Conservation (phyloP, 257 asterid species). For the Solanum corneliomulleri region DNA sequence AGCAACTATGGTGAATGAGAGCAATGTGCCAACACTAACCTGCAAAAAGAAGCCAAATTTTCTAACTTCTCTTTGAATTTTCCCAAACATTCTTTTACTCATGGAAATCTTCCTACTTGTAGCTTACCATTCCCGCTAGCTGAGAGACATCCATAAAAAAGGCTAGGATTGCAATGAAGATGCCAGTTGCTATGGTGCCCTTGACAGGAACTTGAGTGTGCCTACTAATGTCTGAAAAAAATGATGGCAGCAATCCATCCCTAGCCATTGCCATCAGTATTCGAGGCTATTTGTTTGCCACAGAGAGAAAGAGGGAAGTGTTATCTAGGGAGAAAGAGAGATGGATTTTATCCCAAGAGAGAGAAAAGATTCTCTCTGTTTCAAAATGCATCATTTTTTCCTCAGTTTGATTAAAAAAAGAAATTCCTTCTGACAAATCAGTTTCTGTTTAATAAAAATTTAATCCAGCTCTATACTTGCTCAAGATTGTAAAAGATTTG, state of each 20-base stretch:
- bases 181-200: constrained; percentile 22
- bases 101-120: not conserved
- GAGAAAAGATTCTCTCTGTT: not conserved
- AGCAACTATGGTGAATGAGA: constrained; percentile 24
- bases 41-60: not conserved
- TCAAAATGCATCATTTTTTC: not conserved
- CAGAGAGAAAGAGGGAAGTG: not conserved
- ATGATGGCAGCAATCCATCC: constrained; percentile 31
- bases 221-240: constrained; percentile 24
- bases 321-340: not conserved
- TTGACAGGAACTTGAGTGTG: constrained; percentile 29
- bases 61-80: not conserved
- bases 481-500: not conserved
- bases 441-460: not conserved
- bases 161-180: constrained; percentile 21
- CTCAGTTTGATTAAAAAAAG: not conserved
- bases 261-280: constrained; percentile 35
- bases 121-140: constrained; percentile 31
- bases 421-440: not conserved
- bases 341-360: not conserved
- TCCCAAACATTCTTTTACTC: not conserved
- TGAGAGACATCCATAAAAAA: constrained; percentile 33
- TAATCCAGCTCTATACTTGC: not conserved
- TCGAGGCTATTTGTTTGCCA: constrained; percentile 16
- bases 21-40: constrained; percentile 38